Evolutionary conservation across 2,329 filamentous ascomycete genomes (phyloP).

Genomic region (Sarocladium brachiariae): DNA sequence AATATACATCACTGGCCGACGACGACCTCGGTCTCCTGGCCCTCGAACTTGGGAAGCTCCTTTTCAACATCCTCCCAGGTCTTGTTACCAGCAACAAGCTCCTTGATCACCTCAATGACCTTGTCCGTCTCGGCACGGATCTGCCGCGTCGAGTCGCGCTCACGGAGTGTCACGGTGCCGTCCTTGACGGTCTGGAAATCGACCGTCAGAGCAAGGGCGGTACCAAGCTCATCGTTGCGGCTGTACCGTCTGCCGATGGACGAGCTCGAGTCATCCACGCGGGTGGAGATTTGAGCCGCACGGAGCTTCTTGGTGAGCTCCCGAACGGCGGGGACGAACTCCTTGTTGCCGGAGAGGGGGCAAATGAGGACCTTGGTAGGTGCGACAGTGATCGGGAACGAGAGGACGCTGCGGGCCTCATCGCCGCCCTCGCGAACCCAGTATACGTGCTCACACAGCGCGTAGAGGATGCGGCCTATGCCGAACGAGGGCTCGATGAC

Average conservation of each 20-base stretch:
- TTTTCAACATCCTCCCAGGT: constrained; percentile 62
- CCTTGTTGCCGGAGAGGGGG: constrained; percentile 72
- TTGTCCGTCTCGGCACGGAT: constrained; percentile 77
- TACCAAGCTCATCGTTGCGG: constrained; percentile 92
- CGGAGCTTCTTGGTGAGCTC: constrained; percentile 71
- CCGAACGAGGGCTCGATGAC: constrained; percentile 97
- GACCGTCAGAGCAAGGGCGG: constrained; percentile 86
- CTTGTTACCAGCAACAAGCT: constrained; percentile 42
- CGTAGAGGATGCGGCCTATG: constrained; percentile 90
- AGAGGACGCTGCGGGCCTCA: constrained; percentile 67
- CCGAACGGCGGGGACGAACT: constrained; percentile 72
- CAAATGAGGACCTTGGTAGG: constrained; percentile 93
- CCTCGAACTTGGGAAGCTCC: constrained; percentile 77
- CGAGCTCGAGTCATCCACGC: constrained; percentile 83
- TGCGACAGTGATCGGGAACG: constrained; percentile 60
- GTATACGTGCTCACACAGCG: constrained; percentile 89
- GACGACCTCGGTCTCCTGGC: constrained; percentile 55
- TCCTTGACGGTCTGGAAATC: constrained; percentile 95
- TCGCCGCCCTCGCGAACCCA: constrained; percentile 70
- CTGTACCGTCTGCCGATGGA: constrained; percentile 93
- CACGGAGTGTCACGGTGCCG: constrained; percentile 76
- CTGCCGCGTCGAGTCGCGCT: constrained; percentile 86
- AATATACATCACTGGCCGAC: constrained; percentile 20
- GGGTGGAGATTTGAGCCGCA: constrained; percentile 69
- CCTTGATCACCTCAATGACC: constrained; percentile 68